Evolutionary conservation across 2,329 filamentous ascomycete species (phyloP), one percentile per base, ranked within the genome.

Genomic region (Fusarium anthophilum): DNA sequence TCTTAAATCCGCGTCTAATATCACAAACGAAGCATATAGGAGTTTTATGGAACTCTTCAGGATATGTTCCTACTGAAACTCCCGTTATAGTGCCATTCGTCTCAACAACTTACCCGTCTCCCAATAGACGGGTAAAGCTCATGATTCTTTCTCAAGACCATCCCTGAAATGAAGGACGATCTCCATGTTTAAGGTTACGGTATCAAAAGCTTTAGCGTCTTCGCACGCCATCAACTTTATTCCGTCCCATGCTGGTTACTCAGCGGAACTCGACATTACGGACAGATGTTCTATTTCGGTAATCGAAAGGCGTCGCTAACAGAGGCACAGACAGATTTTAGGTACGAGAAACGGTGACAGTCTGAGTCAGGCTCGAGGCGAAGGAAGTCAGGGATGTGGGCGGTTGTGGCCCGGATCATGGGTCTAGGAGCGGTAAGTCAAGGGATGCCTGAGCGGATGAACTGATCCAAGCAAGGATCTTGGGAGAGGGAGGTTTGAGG

Each of bases 381-480:
- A 30, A 51, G 35, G 30, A 15, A 26, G 44, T 38, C 56, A 62
- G 51, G 59, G 59, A 43, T 43, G 32, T 38, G 14, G 41, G 47
- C 66, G 44, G 48, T 45, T 47, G 51, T 20, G 61, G 58, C 58
- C 41, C 51, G 67, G 59, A 72, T 56, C 68, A 75, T 47, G 72
- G 72, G 45, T 53, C 47, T 47, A 50, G 38, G 32, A 44, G 59
- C 41, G 61, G 43, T 58, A 44, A 43, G 30, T n/a, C 38, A 67
- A 53, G 66, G 54, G 60, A 57, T 39, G 37, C 54, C 30, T 48
- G 56, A 50, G 50, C 59, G 68, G 64, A 75, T 75, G 63, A 59
- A 75, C 68, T 74, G 72, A 75, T 75, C 59, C 39, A 60, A 75
- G 60, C 68, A 59, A 63, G 72, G 72, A 54, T 74, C 13, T 30